These are phyloP conservation scores for Penicillium sp. DNA, from an alignment of 2,329 filamentous ascomycete species.

Conservation along the genomic window DNA sequence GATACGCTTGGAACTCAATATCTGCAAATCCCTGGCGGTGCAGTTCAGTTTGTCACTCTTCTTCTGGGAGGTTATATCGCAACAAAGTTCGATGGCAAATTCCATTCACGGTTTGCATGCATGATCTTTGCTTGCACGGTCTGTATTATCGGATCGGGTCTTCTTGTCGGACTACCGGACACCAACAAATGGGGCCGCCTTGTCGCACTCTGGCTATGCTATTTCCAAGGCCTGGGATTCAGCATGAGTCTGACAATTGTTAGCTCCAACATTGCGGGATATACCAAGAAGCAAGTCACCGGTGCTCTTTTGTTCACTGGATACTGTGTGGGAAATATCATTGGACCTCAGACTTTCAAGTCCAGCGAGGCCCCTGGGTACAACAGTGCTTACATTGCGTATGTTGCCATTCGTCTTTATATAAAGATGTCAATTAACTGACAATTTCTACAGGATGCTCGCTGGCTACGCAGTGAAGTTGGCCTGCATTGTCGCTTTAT, in stretches of 20 bases:
- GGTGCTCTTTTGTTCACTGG: conserved; percentile 53
- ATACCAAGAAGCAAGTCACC: conserved; percentile 57
- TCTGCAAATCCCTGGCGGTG: conserved; percentile 61
- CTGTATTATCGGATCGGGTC: conserved; percentile 54
- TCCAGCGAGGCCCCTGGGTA: conserved; percentile 51
- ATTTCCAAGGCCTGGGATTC: conserved; percentile 56
- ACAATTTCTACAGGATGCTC: conserved; percentile 48
- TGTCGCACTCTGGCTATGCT: conserved; percentile 59
- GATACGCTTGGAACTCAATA: conserved; percentile 56
- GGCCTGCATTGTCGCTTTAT: conserved; percentile 51
- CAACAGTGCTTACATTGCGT: conserved; percentile 38
- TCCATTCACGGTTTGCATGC: conserved; percentile 53
- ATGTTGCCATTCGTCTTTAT: not conserved
- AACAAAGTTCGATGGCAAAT: conserved; percentile 47
- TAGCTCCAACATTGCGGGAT: conserved; percentile 54
- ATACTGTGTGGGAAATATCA: conserved; percentile 57
- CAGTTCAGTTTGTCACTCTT: conserved; percentile 57
- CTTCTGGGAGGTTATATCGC: conserved; percentile 54
- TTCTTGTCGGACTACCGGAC: conserved; percentile 54
- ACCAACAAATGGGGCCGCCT: conserved; percentile 58
- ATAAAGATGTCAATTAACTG: not conserved
- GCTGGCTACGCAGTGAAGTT: conserved; percentile 58
- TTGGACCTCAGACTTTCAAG: conserved; percentile 56
- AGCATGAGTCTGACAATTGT: conserved; percentile 56
- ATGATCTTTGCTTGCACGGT: conserved; percentile 59